These are phyloP conservation scores for Calonectria pauciramosa DNA, from an alignment of 2,329 filamentous ascomycete species.

Conservation along the genomic window DNA sequence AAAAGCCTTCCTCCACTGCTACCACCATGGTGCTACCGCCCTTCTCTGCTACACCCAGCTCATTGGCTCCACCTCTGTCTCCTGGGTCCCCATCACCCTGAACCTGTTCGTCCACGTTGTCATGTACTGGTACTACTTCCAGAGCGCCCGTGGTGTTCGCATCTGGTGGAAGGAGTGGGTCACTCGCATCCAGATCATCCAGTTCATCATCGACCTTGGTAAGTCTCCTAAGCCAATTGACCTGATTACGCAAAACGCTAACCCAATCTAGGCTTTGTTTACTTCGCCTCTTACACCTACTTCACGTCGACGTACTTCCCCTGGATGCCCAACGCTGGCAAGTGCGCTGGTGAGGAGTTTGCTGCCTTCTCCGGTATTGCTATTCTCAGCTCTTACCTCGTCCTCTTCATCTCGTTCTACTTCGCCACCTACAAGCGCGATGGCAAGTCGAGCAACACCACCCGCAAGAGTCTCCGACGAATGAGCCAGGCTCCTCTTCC, in stretches of 20 bases:
- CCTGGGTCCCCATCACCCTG: constrained; percentile 93
- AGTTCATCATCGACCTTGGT: constrained; percentile 98
- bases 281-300: constrained; percentile 99
- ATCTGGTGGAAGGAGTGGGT: constrained; percentile 99
- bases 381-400: constrained; percentile 93
- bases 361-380: constrained; percentile 92
- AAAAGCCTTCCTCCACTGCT: constrained; percentile 94
- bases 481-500: constrained; percentile 79
- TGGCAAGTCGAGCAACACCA: constrained; percentile 82
- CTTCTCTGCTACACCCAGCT: constrained; percentile 98
- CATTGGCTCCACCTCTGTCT: constrained; percentile 91
- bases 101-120: constrained; percentile 96
- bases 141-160: constrained; percentile 92
- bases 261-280: constrained; percentile 82
- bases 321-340: constrained; percentile 85
- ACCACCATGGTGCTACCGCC: constrained; percentile 97
- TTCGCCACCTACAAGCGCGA: constrained; percentile 95
- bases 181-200: constrained; percentile 95
- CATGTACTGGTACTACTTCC: constrained; percentile 99
- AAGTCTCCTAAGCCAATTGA: constrained; percentile 53
- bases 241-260: constrained; percentile 17
- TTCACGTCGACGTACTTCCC: constrained; percentile 93
- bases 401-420: constrained; percentile 99
- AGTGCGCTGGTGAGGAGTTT: constrained; percentile 96
- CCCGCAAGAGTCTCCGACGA: constrained; percentile 80